A percentile compares a stretch with the other conserved stretches of the same genome.
Evolutionary conservation across 176 grass and related monocot genomes (phyloP).

Genomic region (Cenchrus americanus): DNA sequence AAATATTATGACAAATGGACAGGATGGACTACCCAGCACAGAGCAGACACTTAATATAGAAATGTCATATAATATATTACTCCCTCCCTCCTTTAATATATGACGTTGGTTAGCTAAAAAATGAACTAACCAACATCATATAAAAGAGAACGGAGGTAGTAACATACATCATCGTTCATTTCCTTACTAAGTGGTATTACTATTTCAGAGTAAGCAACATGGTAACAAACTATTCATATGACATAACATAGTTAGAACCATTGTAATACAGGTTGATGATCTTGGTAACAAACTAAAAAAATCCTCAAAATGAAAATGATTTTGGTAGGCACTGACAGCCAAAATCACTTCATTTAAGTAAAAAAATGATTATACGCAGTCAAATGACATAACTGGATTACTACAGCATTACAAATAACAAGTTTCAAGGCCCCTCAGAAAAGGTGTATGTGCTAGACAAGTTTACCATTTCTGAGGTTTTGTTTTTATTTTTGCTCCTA

Average conservation of each 20-base stretch:
- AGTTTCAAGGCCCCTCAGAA: background rate
- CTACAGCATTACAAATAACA: background rate
- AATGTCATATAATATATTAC: background rate
- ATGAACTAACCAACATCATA: too few species aligned
- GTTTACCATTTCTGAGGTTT: background rate
- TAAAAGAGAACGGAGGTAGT: too few species aligned
- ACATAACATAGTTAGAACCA: background rate
- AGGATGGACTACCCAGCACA: background rate
- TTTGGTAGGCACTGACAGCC: background rate
- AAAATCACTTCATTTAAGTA: background rate
- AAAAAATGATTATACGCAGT: background rate
- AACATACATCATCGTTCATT: background rate
- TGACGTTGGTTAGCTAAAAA: too few species aligned
- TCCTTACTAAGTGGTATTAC: background rate
- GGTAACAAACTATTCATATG: background rate
- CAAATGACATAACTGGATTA: background rate
- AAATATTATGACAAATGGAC: conserved; percentile 6
- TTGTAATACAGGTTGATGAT: background rate
- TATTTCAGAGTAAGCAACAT: background rate
- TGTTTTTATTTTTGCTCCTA: background rate
- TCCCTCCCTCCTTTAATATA: too few species aligned
- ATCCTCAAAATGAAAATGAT: too few species aligned
- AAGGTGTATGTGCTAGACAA: background rate
- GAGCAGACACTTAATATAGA: background rate
- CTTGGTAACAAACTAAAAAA: background rate